Percentiles rank a stretch among this genome's conserved stretches.
phyloP scores from a whole-genome alignment of 2,329 filamentous ascomycete species.

The Cryoendolithus antarcticus region DNA sequence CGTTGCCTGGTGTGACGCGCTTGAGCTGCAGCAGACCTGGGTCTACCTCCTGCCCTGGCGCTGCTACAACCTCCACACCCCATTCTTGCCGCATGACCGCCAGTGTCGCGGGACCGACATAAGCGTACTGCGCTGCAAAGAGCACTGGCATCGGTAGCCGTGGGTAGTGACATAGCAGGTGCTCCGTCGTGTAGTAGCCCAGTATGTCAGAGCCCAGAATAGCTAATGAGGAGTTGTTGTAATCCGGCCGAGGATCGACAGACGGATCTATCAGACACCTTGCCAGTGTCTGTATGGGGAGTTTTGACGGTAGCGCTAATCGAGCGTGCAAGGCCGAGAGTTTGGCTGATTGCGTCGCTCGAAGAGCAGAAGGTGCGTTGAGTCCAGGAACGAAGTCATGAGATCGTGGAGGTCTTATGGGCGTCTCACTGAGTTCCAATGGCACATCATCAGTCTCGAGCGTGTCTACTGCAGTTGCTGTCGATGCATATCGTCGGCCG shows the following conservation, averaged over 20 bases:
- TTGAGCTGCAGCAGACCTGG: constrained; percentile 77
- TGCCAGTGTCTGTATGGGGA: constrained; percentile 77
- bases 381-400: constrained; percentile 4
- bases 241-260: constrained; percentile 63
- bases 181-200: constrained; percentile 79
- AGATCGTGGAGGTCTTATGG: background rate
- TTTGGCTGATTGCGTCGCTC: constrained; percentile 64
- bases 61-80: constrained; percentile 82
- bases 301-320: constrained; percentile 64
- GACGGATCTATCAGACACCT: constrained; percentile 75
- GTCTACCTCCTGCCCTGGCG: constrained; percentile 82
- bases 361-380: constrained; percentile 15
- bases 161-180: constrained; percentile 77
- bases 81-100: constrained; percentile 66
- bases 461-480: too few relatives aligned
- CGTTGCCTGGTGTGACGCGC: constrained; percentile 33
- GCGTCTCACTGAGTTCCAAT: too few relatives aligned
- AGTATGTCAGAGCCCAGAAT: constrained; percentile 73
- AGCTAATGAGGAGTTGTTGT: constrained; percentile 81
- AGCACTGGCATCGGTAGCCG: constrained; percentile 78
- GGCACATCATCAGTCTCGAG: too few relatives aligned
- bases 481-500: background rate
- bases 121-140: constrained; percentile 75
- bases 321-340: constrained; percentile 86
- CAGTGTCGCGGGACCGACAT: constrained; percentile 63